Percentiles rank a stretch among this genome's conserved stretches.
Evolutionary conservation across 768 basidiomycete species (phyloP).

Genomic region (Rhizopogon vulgaris): DNA sequence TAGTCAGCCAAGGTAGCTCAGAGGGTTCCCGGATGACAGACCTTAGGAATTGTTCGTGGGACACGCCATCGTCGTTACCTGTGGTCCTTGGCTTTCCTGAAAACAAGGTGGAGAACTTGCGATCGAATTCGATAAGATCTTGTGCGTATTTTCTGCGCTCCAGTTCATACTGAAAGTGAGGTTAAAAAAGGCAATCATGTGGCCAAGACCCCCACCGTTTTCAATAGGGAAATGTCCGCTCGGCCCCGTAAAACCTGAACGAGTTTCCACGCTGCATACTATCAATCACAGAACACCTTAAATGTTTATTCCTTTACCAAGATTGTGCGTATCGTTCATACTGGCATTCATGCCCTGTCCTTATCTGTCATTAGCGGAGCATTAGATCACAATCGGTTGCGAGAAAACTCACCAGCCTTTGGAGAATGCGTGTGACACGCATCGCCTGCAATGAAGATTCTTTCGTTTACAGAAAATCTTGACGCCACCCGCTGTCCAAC

Average conservation of each 20-base stretch:
- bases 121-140: constrained; percentile 69
- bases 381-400: neutral
- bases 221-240: constrained; percentile 30
- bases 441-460: constrained; percentile 74
- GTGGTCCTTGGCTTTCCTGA: constrained; percentile 56
- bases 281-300: neutral
- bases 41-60: constrained; percentile 30
- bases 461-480: constrained; percentile 47
- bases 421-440: constrained; percentile 67
- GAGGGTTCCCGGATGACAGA: constrained; percentile 7
- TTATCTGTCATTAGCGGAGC: constrained; percentile 11
- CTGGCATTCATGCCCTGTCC: constrained; percentile 79
- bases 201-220: constrained; percentile 27
- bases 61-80: constrained; percentile 27
- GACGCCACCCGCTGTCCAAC: constrained; percentile 74
- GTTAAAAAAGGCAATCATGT: neutral
- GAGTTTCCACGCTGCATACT: constrained; percentile 38
- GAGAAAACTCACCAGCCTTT: constrained; percentile 43
- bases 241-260: constrained; percentile 37
- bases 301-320: constrained; percentile 30
- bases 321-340: constrained; percentile 71
- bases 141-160: constrained; percentile 66
- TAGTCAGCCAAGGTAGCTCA: neutral
- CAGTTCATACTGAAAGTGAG: constrained; percentile 46
- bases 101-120: constrained; percentile 55